phyloP scores from a whole-genome alignment of 78 protist species.

The Dictyostelium firmibasis region DNA sequence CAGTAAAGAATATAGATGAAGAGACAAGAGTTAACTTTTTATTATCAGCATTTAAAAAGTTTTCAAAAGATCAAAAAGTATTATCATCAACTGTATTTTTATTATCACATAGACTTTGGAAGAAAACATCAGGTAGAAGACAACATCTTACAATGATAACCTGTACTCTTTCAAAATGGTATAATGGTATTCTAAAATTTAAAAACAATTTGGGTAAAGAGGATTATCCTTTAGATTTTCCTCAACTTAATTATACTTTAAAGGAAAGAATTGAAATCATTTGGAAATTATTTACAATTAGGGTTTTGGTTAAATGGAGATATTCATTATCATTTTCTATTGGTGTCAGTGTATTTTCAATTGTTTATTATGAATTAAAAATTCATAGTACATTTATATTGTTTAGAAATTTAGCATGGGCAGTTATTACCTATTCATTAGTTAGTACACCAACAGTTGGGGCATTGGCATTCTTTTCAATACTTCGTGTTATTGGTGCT shows the following conservation, averaged over 20 bases:
- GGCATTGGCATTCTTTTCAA: background rate
- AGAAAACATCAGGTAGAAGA: background rate
- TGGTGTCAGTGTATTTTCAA: constrained; percentile 8
- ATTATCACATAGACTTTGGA: background rate
- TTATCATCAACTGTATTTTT: background rate
- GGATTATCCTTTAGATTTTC: background rate
- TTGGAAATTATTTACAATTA: background rate
- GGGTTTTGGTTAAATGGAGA: background rate
- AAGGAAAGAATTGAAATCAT: background rate
- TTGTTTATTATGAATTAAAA: constrained; percentile 17
- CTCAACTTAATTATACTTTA: background rate
- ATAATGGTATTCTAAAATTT: no score
- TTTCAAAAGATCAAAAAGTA: constrained; percentile 25
- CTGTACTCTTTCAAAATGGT: background rate
- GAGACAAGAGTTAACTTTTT: constrained; percentile 21
- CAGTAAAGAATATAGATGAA: background rate
- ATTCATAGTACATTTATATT: constrained; percentile 3
- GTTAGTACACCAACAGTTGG: constrained; percentile 20
- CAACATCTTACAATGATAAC: background rate
- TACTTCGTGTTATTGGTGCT: constrained; percentile 13
- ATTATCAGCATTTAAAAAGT: background rate
- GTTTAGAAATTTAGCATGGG: constrained; percentile 38
- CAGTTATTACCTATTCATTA: constrained; percentile 7
- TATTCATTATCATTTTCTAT: constrained; percentile 1
- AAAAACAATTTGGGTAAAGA: background rate